Evolutionary conservation across 495 filamentous ascomycete genomes (phyloP).

Genomic region (Tuber calosporum): DNA sequence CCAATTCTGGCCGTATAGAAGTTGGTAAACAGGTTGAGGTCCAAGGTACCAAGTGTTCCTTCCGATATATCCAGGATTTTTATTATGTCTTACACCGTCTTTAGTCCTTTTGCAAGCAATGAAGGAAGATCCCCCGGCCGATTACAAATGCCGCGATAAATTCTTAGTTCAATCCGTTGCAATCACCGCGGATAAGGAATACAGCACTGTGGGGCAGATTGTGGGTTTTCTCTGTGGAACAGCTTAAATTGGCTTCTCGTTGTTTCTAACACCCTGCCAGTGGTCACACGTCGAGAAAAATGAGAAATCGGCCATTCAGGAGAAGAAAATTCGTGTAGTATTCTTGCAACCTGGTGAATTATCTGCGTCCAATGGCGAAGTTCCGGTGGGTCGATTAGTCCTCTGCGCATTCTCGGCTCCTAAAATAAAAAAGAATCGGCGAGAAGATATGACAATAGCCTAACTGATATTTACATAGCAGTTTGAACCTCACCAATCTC

Average conservation of each 20-base stretch:
- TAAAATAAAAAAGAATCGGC: constrained; percentile 11
- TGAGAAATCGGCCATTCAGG: constrained; percentile 69
- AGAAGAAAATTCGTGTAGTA: constrained; percentile 92
- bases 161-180: constrained; percentile 93
- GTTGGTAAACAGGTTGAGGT: constrained; percentile 82
- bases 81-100: constrained; percentile 5
- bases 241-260: constrained; percentile 32
- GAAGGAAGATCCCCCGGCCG: constrained; percentile 82
- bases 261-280: constrained; percentile 43
- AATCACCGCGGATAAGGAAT: constrained; percentile 77
- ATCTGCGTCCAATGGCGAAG: constrained; percentile 43
- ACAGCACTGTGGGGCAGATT: constrained; percentile 66
- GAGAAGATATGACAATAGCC: constrained; percentile 15
- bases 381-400: constrained; percentile 14
- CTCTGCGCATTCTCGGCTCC: constrained; percentile 12
- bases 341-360: constrained; percentile 61
- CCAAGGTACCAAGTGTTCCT: constrained; percentile 56
- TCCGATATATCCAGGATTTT: constrained; percentile 39
- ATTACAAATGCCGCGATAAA: constrained; percentile 91
- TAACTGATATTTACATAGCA: neutral
- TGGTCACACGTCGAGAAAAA: constrained; percentile 70
- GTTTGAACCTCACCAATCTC: constrained; percentile 32
- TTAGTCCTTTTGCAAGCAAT: constrained; percentile 91
- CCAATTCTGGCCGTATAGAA: constrained; percentile 93
- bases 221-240: constrained; percentile 49